phyloP scores from a whole-genome alignment of 352 stramenopile species.

The Phytopythium litorale region DNA sequence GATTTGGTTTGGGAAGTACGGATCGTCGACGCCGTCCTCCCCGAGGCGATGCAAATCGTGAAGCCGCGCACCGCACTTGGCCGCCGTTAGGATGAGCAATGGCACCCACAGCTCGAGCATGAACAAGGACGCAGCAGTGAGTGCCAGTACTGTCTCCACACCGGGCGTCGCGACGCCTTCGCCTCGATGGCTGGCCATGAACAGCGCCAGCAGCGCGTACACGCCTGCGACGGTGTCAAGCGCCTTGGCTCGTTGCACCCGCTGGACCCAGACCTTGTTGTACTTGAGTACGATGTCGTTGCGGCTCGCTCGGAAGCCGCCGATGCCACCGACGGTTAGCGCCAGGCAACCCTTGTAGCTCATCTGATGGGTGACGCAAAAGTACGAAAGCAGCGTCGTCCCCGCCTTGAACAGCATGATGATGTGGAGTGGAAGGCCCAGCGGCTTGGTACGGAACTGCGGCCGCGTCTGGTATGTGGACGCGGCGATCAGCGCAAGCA shows the following conservation, averaged over 20 bases:
- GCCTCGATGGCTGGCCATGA: conserved; percentile 54
- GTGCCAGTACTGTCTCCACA: conserved; percentile 34
- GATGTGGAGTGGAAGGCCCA: conserved; percentile 61
- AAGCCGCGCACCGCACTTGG: conserved; percentile 42
- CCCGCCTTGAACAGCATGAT: conserved; percentile 56
- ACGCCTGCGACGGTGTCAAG: conserved; percentile 46
- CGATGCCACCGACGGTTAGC: conserved; percentile 35
- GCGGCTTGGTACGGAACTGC: conserved; percentile 40
- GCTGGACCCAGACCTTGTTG: conserved; percentile 56
- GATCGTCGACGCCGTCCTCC: conserved; percentile 42
- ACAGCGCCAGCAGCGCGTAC: conserved; percentile 73
- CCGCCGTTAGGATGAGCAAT: conserved; percentile 64
- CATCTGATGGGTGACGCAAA: conserved; percentile 54
- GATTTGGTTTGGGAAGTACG: conserved; percentile 65
- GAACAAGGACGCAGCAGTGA: conserved; percentile 41
- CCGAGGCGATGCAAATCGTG: conserved; percentile 56
- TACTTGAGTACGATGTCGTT: conserved; percentile 66
- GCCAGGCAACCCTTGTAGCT: conserved; percentile 58
- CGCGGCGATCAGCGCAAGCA: conserved; percentile 42
- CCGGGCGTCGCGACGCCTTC: conserved; percentile 43
- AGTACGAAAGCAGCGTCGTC: conserved; percentile 47
- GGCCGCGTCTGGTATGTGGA: conserved; percentile 35
- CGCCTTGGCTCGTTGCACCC: conserved; percentile 52
- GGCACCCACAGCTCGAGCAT: conserved; percentile 66
- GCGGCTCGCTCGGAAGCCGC: conserved; percentile 17